phyloP scores from a whole-genome alignment of 2,329 filamentous ascomycete genomes.

The Dactylonectria estremocensis region DNA sequence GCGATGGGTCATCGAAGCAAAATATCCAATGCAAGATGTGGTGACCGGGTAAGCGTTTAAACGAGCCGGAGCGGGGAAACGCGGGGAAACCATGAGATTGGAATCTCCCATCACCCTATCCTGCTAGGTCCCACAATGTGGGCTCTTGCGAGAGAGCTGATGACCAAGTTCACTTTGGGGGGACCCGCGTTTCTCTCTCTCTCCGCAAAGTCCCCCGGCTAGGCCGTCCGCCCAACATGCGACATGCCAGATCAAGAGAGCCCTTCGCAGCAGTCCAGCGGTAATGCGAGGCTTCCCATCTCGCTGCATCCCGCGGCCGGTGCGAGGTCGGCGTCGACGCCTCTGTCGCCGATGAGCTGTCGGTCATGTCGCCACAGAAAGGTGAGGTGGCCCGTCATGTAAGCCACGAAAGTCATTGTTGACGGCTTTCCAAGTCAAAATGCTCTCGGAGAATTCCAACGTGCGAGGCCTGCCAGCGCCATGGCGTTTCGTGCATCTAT shows the following conservation, averaged over 20 bases:
- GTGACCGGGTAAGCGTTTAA: background rate
- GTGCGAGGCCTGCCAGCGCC: conserved; percentile 31
- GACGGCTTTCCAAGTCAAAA: conserved; percentile 20
- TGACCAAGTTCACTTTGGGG: background rate
- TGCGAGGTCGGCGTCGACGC: background rate
- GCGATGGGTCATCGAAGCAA: too few relatives aligned
- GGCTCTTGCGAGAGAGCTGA: background rate
- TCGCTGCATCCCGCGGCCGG: background rate
- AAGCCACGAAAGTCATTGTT: background rate
- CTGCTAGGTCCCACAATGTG: background rate
- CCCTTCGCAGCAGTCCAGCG: background rate
- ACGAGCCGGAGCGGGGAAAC: background rate
- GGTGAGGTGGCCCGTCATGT: conserved; percentile 3
- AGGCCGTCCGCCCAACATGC: conserved; percentile 5
- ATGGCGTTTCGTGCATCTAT: conserved; percentile 32
- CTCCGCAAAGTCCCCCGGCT: conserved; percentile 5
- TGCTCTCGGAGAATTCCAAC: conserved; percentile 30
- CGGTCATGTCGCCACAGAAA: conserved; percentile 32
- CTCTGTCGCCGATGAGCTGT: conserved; percentile 30
- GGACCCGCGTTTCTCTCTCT: background rate
- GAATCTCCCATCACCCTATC: background rate
- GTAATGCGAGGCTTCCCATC: conserved; percentile 12
- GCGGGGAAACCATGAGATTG: background rate
- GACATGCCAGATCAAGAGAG: conserved; percentile 25
- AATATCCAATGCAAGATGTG: background rate